Percentiles rank a stretch among this genome's conserved stretches.
These are phyloP conservation scores for Coleophoma eucalyptorum DNA, from an alignment of 2,329 filamentous ascomycete genomes.

Conservation along the genomic window DNA sequence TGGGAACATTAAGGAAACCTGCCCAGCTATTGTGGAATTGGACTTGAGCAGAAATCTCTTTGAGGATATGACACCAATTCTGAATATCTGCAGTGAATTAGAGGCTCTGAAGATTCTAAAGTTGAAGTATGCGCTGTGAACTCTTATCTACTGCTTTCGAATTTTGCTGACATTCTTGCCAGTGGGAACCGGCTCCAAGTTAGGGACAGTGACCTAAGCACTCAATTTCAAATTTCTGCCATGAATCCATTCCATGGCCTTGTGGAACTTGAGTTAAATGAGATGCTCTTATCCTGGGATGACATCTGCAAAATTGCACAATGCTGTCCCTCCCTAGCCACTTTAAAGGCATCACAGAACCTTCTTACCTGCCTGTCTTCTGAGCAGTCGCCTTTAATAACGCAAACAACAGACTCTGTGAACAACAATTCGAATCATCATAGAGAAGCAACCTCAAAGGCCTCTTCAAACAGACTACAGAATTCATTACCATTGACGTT, in stretches of 20 bases:
- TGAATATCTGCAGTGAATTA: constrained; percentile 68
- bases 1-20: constrained; percentile 44
- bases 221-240: constrained; percentile 7
- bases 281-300: constrained; percentile 63
- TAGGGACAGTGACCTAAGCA: constrained; percentile 29
- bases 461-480: constrained; percentile 27
- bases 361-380: background rate
- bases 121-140: constrained; percentile 59
- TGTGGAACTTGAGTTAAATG: constrained; percentile 60
- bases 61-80: constrained; percentile 60
- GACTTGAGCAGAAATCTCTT: constrained; percentile 86
- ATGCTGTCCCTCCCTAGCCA: constrained; percentile 48
- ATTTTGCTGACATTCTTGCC: background rate
- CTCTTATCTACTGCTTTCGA: background rate
- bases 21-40: constrained; percentile 69
- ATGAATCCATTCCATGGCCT: constrained; percentile 44
- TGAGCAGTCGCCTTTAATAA: background rate
- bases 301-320: constrained; percentile 52
- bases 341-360: constrained; percentile 42
- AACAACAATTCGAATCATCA: background rate
- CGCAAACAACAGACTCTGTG: background rate
- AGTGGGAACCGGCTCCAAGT: constrained; percentile 71
- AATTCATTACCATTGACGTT: constrained; percentile 27
- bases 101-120: constrained; percentile 62
- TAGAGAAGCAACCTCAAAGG: background rate